Evolutionary conservation across 305 asterid genomes (phyloP).

Genomic region (Fraxinus platypoda): DNA sequence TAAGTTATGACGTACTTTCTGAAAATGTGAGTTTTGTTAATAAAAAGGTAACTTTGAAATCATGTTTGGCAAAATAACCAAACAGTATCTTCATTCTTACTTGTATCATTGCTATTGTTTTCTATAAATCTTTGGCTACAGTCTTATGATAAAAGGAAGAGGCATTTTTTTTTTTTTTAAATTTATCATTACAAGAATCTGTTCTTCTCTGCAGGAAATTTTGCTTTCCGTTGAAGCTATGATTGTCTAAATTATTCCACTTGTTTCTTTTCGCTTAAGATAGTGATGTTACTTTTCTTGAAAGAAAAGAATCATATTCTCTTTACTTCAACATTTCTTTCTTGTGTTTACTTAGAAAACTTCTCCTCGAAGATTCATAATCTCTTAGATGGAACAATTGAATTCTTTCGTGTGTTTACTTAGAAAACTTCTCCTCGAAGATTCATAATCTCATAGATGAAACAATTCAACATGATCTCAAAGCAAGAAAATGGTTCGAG

Average conservation of each 20-base stretch:
- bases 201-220: conserved; percentile 29
- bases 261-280: conserved; percentile 40
- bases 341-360: not conserved
- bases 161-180: not conserved
- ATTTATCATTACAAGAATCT: conserved; percentile 34
- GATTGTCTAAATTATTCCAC: conserved; percentile 48
- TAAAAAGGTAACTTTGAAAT: not conserved
- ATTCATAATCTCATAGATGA: not conserved
- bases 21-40: not conserved
- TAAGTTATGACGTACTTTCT: not conserved
- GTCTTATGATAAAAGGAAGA: not conserved
- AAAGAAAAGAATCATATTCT: conserved; percentile 62
- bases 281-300: conserved; percentile 28
- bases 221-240: conserved; percentile 46
- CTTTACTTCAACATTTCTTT: conserved; percentile 22
- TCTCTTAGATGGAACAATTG: not conserved
- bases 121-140: not conserved
- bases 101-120: not conserved
- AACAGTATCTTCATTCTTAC: not conserved
- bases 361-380: not conserved
- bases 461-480: not conserved
- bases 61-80: not conserved
- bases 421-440: not conserved
- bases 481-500: not conserved
- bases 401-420: not conserved